Evolutionary conservation across 108 stramenopile genomes (phyloP).

Genomic region (Cyclotella cryptica): DNA sequence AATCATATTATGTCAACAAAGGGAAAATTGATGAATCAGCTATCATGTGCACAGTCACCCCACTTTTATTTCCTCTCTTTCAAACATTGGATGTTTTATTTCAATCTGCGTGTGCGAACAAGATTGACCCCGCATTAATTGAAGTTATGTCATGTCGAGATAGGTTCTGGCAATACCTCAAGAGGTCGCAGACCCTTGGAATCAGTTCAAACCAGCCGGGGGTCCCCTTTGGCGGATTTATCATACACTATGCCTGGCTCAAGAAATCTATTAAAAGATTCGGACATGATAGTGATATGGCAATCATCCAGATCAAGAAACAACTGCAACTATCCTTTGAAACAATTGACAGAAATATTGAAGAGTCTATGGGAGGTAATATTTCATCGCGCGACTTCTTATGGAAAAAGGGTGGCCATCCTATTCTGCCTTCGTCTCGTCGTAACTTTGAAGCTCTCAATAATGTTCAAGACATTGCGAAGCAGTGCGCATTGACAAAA

Average conservation of each 20-base stretch:
- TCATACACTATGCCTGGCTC: constrained; percentile 84
- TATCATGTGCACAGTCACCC: constrained; percentile 74
- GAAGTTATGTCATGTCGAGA: constrained; percentile 58
- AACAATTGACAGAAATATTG: constrained; percentile 59
- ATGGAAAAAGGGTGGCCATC: constrained; percentile 80
- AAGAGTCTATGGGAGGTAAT: constrained; percentile 51
- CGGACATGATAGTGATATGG: not conserved
- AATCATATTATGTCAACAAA: constrained; percentile 66
- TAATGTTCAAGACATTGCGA: constrained; percentile 48
- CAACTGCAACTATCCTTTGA: constrained; percentile 49
- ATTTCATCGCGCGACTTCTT: constrained; percentile 52
- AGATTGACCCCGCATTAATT: not conserved
- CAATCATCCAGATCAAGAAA: not conserved
- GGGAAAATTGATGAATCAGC: constrained; percentile 58
- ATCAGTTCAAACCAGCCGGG: constrained; percentile 28
- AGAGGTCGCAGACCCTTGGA: constrained; percentile 31
- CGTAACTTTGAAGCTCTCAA: constrained; percentile 58
- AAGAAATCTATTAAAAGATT: constrained; percentile 57
- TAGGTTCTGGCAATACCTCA: constrained; percentile 71
- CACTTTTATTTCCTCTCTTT: constrained; percentile 69
- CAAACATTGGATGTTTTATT: constrained; percentile 58
- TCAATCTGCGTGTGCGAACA: not conserved
- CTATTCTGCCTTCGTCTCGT: constrained; percentile 67
- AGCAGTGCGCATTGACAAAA: constrained; percentile 41
- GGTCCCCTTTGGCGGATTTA: constrained; percentile 58